phyloP scores from a whole-genome alignment of 2,329 filamentous ascomycete species.

The Fusarium penzigii region DNA sequence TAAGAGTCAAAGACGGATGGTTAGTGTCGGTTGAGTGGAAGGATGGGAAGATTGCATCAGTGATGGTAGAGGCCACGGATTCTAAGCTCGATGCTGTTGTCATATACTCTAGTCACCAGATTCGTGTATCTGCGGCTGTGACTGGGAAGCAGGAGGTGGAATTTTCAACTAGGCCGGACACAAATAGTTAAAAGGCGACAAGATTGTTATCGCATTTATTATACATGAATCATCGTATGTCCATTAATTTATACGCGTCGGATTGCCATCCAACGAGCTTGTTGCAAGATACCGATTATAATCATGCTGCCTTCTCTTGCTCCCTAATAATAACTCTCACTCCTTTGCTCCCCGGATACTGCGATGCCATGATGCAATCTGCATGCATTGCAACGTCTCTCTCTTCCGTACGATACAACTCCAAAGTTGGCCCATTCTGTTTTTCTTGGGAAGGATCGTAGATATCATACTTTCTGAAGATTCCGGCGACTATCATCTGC shows the following conservation, averaged over 20 bases:
- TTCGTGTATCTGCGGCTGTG: not conserved
- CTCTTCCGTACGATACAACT: slow-evolving; percentile 16
- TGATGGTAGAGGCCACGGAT: slow-evolving; percentile 6
- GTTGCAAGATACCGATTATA: not conserved
- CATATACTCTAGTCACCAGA: not conserved
- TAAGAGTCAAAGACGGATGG: slow-evolving; percentile 15
- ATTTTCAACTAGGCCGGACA: not conserved
- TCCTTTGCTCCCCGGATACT: slow-evolving; percentile 11
- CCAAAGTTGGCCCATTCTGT: slow-evolving; percentile 14
- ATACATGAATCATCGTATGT: too few species aligned
- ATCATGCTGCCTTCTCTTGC: not conserved
- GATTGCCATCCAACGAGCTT: not conserved
- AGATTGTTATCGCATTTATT: too few species aligned
- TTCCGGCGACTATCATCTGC: slow-evolving; percentile 16
- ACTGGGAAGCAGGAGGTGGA: not conserved
- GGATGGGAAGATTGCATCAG: not conserved
- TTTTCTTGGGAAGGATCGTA: slow-evolving; percentile 10
- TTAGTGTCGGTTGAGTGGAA: slow-evolving; percentile 17
- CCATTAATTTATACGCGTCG: too few species aligned
- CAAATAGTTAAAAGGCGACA: not conserved
- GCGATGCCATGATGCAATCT: slow-evolving; percentile 16
- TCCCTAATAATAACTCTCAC: slow-evolving; percentile 11
- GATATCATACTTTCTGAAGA: slow-evolving; percentile 18
- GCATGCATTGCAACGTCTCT: slow-evolving; percentile 14
- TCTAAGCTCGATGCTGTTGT: slow-evolving; percentile 7